Percentiles rank a stretch among this genome's conserved stretches.
Conservation (phyloP, 108 stramenopile genomes). For the Fistulifera solaris region DNA sequence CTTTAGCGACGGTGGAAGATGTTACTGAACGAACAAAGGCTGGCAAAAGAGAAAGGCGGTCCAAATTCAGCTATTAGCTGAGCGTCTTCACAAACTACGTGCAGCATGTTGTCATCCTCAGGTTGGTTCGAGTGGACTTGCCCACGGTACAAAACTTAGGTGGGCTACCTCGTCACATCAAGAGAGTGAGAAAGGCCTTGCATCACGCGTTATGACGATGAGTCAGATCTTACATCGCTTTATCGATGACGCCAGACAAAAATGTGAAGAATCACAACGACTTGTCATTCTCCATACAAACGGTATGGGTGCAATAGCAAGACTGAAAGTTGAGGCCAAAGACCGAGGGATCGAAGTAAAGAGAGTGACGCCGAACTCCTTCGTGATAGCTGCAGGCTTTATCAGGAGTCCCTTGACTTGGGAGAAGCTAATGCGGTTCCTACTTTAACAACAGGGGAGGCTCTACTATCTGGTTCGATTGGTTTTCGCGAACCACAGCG, state of each 20-base stretch:
- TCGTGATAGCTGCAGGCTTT: conserved; percentile 23
- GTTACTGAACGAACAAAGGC: conserved; percentile 5
- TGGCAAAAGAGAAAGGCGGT: conserved; percentile 12
- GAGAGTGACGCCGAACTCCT: conserved; percentile 26
- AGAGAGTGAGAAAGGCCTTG: conserved; percentile 1
- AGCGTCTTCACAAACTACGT: conserved; percentile 34
- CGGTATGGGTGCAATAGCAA: conserved; percentile 44
- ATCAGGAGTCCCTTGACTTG: conserved; percentile 34
- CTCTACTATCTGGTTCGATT: conserved; percentile 26
- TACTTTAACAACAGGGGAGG: conserved; percentile 25
- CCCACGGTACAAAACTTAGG: conserved; percentile 5
- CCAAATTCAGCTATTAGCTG: conserved; percentile 23
- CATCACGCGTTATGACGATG: conserved; percentile 37
- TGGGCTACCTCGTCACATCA: background rate
- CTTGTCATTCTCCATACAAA: conserved; percentile 46
- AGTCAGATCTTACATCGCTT: conserved; percentile 48
- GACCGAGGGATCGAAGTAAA: conserved; percentile 6
- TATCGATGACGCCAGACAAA: conserved; percentile 49
- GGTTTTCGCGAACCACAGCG: conserved; percentile 26
- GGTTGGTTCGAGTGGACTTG: conserved; percentile 52
- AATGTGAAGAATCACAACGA: conserved; percentile 59
- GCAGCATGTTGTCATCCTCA: conserved; percentile 77
- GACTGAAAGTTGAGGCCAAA: conserved; percentile 40
- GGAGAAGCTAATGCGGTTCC: conserved; percentile 39
- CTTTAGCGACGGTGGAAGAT: conserved; percentile 18